phyloP scores from a whole-genome alignment of 352 stramenopile species.

The Aphanomyces astaci region DNA sequence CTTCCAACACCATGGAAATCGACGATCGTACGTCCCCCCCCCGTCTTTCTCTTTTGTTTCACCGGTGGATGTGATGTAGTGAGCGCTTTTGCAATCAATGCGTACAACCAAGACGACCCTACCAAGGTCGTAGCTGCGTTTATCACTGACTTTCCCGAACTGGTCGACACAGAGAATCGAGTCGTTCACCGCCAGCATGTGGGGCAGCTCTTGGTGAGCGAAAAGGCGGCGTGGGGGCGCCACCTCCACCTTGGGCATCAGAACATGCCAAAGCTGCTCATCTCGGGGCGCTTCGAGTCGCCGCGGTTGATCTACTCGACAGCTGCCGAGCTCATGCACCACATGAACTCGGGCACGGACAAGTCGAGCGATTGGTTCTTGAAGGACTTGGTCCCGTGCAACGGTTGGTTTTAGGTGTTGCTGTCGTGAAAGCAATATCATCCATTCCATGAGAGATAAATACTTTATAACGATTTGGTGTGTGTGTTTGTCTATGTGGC shows the following conservation, averaged over 20 bases:
- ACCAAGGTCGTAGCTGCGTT: neutral
- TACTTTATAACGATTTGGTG: neutral
- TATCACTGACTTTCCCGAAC: conserved; percentile 4
- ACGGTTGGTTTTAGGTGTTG: neutral
- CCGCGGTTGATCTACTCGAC: conserved; percentile 3
- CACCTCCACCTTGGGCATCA: neutral
- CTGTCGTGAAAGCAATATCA: no score
- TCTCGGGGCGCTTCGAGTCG: neutral
- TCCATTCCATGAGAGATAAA: no score
- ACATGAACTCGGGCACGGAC: neutral
- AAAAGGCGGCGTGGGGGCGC: neutral
- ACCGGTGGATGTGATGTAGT: neutral
- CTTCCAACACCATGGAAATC: conserved; percentile 1
- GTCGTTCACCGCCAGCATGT: neutral
- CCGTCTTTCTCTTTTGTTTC: neutral
- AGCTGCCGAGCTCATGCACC: neutral
- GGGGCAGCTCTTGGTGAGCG: conserved; percentile 5
- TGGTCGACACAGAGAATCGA: neutral
- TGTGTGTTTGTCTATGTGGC: neutral
- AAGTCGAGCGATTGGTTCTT: neutral
- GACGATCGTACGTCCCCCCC: neutral
- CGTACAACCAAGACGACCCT: neutral
- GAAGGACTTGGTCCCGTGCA: neutral
- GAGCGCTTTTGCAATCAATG: neutral
- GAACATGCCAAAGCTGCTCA: neutral